Evolutionary conservation across 768 basidiomycete species (phyloP).

Genomic region (Boletellus ananas): DNA sequence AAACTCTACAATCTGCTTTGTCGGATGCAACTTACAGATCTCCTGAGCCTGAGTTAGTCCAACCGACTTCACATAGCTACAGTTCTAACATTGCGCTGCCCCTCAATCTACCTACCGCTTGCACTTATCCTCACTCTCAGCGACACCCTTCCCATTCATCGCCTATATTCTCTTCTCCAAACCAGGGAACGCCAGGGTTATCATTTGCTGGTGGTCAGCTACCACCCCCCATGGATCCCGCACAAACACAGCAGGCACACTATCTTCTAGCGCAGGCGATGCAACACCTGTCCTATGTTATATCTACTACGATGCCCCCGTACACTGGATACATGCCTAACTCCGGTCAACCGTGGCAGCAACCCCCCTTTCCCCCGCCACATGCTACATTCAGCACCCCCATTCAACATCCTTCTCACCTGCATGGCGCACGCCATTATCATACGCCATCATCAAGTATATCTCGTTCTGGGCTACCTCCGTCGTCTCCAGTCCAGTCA

Average conservation of each 20-base stretch:
- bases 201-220: constrained; percentile 28
- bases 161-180: constrained; percentile 15
- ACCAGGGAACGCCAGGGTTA: constrained; percentile 11
- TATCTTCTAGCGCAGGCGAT: constrained; percentile 38
- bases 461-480: constrained; percentile 47
- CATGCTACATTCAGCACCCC: constrained; percentile 6
- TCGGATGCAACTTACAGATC: constrained; percentile 7
- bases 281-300: constrained; percentile 38
- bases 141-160: constrained; percentile 18
- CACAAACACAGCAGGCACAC: constrained; percentile 36
- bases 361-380: constrained; percentile 1
- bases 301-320: constrained; percentile 30
- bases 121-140: constrained; percentile 21
- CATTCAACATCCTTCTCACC: constrained; percentile 12
- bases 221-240: constrained; percentile 25
- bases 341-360: constrained; percentile 24
- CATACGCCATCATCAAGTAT: constrained; percentile 37
- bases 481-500: constrained; percentile 45
- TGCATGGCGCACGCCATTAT: constrained; percentile 17
- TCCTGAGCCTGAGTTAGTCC: constrained; percentile 5
- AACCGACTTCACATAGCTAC: neutral
- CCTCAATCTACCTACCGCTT: constrained; percentile 15
- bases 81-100: constrained; percentile 1
- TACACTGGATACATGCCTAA: constrained; percentile 17
- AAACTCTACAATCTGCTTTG: constrained; percentile 5